phyloP scores from a whole-genome alignment of 2,329 filamentous ascomycete genomes.

The Claviceps sp. region DNA sequence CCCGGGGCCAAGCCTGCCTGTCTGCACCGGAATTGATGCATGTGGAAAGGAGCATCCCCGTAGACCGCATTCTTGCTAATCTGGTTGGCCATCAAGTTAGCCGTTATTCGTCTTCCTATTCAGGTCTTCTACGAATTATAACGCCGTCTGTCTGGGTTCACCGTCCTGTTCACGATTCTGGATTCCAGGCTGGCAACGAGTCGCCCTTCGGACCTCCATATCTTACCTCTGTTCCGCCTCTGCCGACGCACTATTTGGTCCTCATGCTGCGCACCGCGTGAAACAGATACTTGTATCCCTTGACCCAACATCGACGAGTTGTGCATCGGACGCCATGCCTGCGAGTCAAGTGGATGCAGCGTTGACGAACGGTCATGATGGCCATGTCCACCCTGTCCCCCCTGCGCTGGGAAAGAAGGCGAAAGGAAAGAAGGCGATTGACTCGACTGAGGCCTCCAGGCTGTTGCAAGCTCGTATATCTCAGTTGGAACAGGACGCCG shows the following conservation, averaged over 20 bases:
- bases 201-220: not conserved
- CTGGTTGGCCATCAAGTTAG: constrained; percentile 3
- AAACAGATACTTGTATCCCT: constrained; percentile 6
- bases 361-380: constrained; percentile 28
- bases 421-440: constrained; percentile 72
- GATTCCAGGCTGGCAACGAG: not conserved
- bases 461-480: constrained; percentile 87
- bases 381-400: constrained; percentile 23
- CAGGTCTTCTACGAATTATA: not conserved
- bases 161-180: not conserved
- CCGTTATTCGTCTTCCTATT: not conserved
- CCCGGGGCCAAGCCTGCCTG: not conserved
- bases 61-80: constrained; percentile 3
- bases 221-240: not conserved
- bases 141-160: not conserved
- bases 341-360: constrained; percentile 27
- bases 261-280: constrained; percentile 4
- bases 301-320: constrained; percentile 6
- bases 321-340: constrained; percentile 21
- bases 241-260: not conserved
- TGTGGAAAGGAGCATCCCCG: not conserved
- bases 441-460: constrained; percentile 82
- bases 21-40: not conserved
- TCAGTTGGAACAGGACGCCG: constrained; percentile 85
- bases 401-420: constrained; percentile 52